Evolutionary conservation across 2,329 filamentous ascomycete genomes (phyloP).

Genomic region (Sporothrix globosa): DNA sequence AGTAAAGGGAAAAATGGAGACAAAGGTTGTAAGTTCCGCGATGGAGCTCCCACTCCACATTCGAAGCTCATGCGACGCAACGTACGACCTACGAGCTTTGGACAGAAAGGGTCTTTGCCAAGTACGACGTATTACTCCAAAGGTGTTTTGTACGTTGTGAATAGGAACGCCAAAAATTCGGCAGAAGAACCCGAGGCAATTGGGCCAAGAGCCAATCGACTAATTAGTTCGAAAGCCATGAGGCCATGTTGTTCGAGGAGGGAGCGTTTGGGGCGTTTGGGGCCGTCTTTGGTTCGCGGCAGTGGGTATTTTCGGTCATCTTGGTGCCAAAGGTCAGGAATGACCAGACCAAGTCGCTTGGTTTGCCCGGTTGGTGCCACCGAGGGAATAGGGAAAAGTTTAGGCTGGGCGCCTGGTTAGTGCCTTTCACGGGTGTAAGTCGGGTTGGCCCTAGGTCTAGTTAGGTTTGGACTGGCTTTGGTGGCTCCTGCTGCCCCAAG

Average conservation of each 20-base stretch:
- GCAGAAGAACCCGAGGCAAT: slow-evolving; percentile 6
- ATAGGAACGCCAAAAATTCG: not conserved
- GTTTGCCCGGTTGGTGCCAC: not conserved
- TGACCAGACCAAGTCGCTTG: too few species aligned
- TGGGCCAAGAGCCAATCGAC: not conserved
- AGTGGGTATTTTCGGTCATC: not conserved
- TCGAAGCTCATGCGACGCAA: too few species aligned
- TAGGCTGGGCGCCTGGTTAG: slow-evolving; percentile 23
- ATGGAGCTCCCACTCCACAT: not conserved
- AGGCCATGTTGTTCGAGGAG: not conserved
- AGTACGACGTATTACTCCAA: too few species aligned
- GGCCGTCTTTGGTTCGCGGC: not conserved
- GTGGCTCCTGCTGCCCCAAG: not conserved
- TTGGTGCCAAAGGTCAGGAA: not conserved
- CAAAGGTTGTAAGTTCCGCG: not conserved
- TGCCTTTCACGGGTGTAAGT: slow-evolving; percentile 15
- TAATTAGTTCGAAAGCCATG: slow-evolving; percentile 1
- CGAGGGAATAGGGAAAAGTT: slow-evolving; percentile 19
- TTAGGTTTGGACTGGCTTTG: slow-evolving; percentile 1
- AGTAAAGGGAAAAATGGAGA: not conserved
- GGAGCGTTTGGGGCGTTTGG: not conserved
- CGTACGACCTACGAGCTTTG: too few species aligned
- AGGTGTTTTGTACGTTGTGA: too few species aligned
- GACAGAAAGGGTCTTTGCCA: too few species aligned
- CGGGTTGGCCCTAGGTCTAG: not conserved